A percentile compares a stretch with the other conserved stretches of the same genome.
These are phyloP conservation scores for Neurospora discreta DNA, from an alignment of 495 filamentous ascomycete genomes.

Conservation along the genomic window DNA sequence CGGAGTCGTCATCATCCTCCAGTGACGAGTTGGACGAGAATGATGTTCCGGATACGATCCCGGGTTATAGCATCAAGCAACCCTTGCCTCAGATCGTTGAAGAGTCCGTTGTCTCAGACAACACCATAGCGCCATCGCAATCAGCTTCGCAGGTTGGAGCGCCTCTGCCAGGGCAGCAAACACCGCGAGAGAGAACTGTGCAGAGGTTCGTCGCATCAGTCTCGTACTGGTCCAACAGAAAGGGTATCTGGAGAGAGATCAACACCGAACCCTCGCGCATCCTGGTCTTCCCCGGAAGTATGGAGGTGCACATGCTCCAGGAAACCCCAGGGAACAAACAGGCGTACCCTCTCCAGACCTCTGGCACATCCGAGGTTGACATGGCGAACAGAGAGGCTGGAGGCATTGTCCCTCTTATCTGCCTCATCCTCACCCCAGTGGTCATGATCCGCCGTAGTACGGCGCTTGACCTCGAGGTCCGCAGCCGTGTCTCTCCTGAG, in stretches of 20 bases:
- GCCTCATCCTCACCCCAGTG: conserved; percentile 74
- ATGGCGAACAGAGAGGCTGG: conserved; percentile 27
- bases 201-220: conserved; percentile 62
- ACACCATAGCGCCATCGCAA: conserved; percentile 59
- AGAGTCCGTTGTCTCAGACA: conserved; percentile 26
- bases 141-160: conserved; percentile 59
- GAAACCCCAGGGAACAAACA: conserved; percentile 30
- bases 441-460: conserved; percentile 82
- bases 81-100: conserved; percentile 5
- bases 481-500: conserved; percentile 66
- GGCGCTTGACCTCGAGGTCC: conserved; percentile 86
- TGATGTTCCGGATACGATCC: conserved; percentile 37
- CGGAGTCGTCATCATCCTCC: conserved; percentile 32
- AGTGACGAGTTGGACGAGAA: conserved; percentile 41
- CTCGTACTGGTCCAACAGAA: conserved; percentile 72
- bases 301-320: conserved; percentile 67
- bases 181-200: conserved; percentile 37
- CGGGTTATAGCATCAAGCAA: conserved; percentile 37
- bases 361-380: conserved; percentile 25
- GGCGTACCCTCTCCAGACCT: conserved; percentile 29
- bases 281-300: conserved; percentile 67
- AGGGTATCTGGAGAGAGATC: conserved; percentile 69
- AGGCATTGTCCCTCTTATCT: conserved; percentile 50
- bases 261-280: conserved; percentile 58
- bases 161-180: conserved; percentile 36